Conservation (phyloP, 768 basidiomycete genomes). For the Paxillus involutus region DNA sequence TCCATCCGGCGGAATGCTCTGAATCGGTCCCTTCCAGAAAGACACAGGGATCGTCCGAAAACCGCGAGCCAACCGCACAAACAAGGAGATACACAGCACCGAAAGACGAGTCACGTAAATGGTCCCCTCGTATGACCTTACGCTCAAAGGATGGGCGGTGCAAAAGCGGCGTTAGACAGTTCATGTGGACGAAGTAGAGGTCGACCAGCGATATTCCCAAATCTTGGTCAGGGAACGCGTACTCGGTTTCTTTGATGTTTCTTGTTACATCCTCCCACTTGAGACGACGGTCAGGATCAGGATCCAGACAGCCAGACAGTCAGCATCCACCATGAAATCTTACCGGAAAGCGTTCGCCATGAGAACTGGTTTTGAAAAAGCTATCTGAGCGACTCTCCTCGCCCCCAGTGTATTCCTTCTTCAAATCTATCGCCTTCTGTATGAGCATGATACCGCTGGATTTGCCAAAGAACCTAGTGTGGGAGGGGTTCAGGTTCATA, state of each 20-base stretch:
- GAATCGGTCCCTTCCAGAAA: slow-evolving; percentile 37
- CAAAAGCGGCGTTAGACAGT: slow-evolving; percentile 65
- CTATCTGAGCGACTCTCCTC: slow-evolving; percentile 18
- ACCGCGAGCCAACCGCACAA: slow-evolving; percentile 65
- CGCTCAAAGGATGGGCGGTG: slow-evolving; percentile 70
- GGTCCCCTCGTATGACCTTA: slow-evolving; percentile 45
- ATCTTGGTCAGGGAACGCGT: slow-evolving; percentile 49
- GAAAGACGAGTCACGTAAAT: slow-evolving; percentile 53
- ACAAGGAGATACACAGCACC: slow-evolving; percentile 62
- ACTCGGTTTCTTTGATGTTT: slow-evolving; percentile 24
- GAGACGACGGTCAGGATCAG: too few relatives aligned
- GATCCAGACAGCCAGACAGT: too few relatives aligned
- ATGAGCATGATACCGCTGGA: slow-evolving; percentile 43
- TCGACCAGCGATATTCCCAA: slow-evolving; percentile 55
- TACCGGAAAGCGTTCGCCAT: slow-evolving; percentile 23
- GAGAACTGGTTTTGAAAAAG: slow-evolving; percentile 18
- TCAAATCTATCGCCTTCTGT: slow-evolving; percentile 55
- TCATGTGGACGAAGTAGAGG: slow-evolving; percentile 60
- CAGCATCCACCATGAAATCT: slow-evolving; percentile 13
- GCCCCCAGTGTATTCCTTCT: slow-evolving; percentile 51
- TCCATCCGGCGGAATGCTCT: slow-evolving; percentile 52
- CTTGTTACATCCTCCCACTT: slow-evolving; percentile 30
- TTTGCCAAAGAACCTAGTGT: slow-evolving; percentile 36
- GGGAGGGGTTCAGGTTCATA: slow-evolving; percentile 13
- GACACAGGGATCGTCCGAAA: slow-evolving; percentile 56